These are phyloP conservation scores for Acer saccharum DNA, from an alignment of 345 rosid genomes.

Conservation along the genomic window DNA sequence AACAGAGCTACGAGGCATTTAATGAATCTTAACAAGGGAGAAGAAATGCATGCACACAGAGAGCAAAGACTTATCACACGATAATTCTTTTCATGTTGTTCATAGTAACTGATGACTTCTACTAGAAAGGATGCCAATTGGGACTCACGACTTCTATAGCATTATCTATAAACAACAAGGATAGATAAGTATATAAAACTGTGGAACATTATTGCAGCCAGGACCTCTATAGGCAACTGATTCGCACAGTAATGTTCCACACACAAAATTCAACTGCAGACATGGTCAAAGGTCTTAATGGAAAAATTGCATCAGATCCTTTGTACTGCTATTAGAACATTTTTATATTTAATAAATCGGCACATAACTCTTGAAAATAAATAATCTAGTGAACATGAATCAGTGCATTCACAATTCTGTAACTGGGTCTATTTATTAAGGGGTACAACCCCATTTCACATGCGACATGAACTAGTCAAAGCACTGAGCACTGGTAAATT, in stretches of 20 bases:
- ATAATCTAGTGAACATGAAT: too few species aligned
- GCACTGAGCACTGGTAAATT: neutral
- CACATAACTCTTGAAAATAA: neutral
- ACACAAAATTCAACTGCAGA: neutral
- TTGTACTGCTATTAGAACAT: neutral
- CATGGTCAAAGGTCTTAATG: neutral
- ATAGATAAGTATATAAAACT: neutral
- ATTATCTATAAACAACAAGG: neutral
- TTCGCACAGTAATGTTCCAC: neutral
- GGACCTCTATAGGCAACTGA: neutral
- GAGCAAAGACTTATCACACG: neutral
- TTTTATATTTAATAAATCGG: neutral
- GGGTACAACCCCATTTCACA: neutral
- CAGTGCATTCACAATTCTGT: neutral
- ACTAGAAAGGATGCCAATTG: neutral
- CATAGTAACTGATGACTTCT: conserved; percentile 2
- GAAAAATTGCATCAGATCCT: neutral
- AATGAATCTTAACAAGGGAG: neutral
- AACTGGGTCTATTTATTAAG: neutral
- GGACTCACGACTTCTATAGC: neutral
- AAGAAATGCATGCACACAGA: neutral
- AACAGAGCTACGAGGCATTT: neutral
- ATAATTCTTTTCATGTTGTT: neutral
- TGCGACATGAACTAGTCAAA: too few species aligned
- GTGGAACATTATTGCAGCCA: neutral